Evolutionary conservation across 2,329 filamentous ascomycete species (phyloP).

Genomic region (Aspergillus japonicus): DNA sequence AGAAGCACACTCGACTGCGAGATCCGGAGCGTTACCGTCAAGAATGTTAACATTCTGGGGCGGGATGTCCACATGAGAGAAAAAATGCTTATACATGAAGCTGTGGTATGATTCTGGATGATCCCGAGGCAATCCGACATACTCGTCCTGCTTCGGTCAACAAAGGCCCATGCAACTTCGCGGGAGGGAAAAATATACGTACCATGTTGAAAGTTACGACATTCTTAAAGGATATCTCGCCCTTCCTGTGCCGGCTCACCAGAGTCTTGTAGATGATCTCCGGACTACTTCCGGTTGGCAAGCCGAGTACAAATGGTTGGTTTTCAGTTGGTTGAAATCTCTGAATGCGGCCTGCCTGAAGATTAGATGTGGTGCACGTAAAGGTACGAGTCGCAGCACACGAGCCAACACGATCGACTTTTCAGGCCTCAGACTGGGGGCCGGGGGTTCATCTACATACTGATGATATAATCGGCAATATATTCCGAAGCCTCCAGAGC

Average conservation of each 20-base stretch:
- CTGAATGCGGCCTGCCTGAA: conserved; percentile 66
- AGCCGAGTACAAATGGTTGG: conserved; percentile 76
- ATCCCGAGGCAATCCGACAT: conserved; percentile 77
- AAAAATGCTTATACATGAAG: conserved; percentile 93
- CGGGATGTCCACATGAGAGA: conserved; percentile 78
- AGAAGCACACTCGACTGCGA: conserved; percentile 71
- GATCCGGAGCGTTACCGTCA: conserved; percentile 73
- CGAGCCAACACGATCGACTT: neutral
- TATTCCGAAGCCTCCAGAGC: conserved; percentile 67
- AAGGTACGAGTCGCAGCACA: neutral
- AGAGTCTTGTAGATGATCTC: conserved; percentile 74
- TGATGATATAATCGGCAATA: conserved; percentile 77
- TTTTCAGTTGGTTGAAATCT: conserved; percentile 69
- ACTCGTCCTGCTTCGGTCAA: conserved; percentile 65
- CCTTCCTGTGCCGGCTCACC: conserved; percentile 51
- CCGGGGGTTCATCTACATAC: conserved; percentile 40
- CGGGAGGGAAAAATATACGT: conserved; percentile 25
- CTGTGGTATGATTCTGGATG: conserved; percentile 85
- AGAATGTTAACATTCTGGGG: conserved; percentile 82
- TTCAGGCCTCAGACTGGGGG: conserved; percentile 1
- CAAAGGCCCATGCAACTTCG: neutral
- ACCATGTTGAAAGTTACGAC: conserved; percentile 93
- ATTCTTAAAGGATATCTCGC: conserved; percentile 77
- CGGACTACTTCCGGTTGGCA: conserved; percentile 81
- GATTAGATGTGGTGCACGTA: neutral